phyloP scores from a whole-genome alignment of 2,329 filamentous ascomycete genomes.

The Xylariomycetidae sp. region DNA sequence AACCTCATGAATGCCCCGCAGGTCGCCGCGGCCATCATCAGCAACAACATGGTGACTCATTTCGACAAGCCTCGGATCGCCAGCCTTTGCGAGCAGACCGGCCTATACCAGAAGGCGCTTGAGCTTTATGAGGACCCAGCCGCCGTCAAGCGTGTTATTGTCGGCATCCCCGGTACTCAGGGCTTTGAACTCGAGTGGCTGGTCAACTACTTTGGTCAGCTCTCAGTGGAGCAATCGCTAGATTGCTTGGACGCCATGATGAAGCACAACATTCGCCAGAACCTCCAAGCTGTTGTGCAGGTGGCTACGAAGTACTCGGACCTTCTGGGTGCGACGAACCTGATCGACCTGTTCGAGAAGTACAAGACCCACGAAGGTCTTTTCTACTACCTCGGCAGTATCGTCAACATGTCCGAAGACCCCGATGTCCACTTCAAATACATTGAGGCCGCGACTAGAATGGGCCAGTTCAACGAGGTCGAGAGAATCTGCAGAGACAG shows the following conservation, averaged over 20 bases:
- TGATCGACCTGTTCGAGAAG: conserved; percentile 95
- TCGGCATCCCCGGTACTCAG: conserved; percentile 74
- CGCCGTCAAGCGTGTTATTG: conserved; percentile 81
- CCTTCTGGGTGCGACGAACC: conserved; percentile 74
- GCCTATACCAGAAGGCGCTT: conserved; percentile 76
- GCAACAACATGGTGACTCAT: conserved; percentile 97
- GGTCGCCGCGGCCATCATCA: conserved; percentile 94
- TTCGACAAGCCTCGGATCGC: conserved; percentile 90
- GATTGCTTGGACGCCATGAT: conserved; percentile 96
- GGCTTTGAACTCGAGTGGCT: conserved; percentile 90
- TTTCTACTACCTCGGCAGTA: conserved; percentile 96
- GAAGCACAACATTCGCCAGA: conserved; percentile 92
- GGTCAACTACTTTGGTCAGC: conserved; percentile 83
- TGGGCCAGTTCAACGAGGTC: conserved; percentile 90
- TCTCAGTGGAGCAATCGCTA: conserved; percentile 91
- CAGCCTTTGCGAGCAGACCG: conserved; percentile 86
- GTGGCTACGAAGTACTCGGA: conserved; percentile 98
- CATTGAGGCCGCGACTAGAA: conserved; percentile 91
- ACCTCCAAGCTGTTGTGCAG: conserved; percentile 88
- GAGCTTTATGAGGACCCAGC: conserved; percentile 92
- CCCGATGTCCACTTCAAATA: conserved; percentile 98
- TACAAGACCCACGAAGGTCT: conserved; percentile 95
- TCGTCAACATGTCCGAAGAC: conserved; percentile 95
- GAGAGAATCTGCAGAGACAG: conserved; percentile 96
- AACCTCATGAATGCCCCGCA: conserved; percentile 94